These are phyloP conservation scores for Scutellaria minor DNA, from an alignment of 257 asterid genomes.

Conservation along the genomic window DNA sequence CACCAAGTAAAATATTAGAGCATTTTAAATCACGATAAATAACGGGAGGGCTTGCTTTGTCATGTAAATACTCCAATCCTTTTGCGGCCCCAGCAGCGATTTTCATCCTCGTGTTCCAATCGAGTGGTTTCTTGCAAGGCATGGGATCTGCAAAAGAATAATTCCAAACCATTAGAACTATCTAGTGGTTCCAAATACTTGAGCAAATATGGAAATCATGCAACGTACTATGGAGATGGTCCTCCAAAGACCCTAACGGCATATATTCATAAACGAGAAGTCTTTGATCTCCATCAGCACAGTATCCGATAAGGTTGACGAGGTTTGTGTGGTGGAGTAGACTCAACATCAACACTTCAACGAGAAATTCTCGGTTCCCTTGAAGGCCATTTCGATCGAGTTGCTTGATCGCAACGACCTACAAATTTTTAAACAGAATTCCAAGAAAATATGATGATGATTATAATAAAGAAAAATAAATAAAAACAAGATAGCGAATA, in stretches of 20 bases:
- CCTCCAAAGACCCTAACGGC: slow-evolving; percentile 87
- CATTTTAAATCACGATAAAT: slow-evolving; percentile 93
- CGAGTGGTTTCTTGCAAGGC: slow-evolving; percentile 62
- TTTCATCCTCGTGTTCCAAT: slow-evolving; percentile 94
- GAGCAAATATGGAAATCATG: background rate
- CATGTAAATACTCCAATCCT: slow-evolving; percentile 92
- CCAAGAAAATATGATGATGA: background rate
- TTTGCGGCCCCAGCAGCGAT: slow-evolving; percentile 97
- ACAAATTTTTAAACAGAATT: background rate
- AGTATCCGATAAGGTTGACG: slow-evolving; percentile 86
- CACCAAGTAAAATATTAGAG: slow-evolving; percentile 86
- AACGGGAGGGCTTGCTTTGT: slow-evolving; percentile 92
- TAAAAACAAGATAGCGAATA: background rate
- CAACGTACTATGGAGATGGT: slow-evolving; percentile 79
- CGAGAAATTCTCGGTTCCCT: slow-evolving; percentile 90
- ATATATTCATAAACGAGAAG: slow-evolving; percentile 89
- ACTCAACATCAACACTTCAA: slow-evolving; percentile 91
- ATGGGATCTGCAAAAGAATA: slow-evolving; percentile 54
- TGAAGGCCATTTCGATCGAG: slow-evolving; percentile 90
- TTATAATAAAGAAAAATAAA: background rate
- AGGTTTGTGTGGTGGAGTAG: slow-evolving; percentile 88
- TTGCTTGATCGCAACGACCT: slow-evolving; percentile 96
- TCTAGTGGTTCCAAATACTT: background rate
- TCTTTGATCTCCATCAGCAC: slow-evolving; percentile 97
- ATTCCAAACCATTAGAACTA: slow-evolving; percentile 17